A percentile compares a stretch with the other conserved stretches of the same genome.
These are phyloP conservation scores for Nicotiana attenuata DNA, from an alignment of 257 asterid genomes.

Conservation along the genomic window DNA sequence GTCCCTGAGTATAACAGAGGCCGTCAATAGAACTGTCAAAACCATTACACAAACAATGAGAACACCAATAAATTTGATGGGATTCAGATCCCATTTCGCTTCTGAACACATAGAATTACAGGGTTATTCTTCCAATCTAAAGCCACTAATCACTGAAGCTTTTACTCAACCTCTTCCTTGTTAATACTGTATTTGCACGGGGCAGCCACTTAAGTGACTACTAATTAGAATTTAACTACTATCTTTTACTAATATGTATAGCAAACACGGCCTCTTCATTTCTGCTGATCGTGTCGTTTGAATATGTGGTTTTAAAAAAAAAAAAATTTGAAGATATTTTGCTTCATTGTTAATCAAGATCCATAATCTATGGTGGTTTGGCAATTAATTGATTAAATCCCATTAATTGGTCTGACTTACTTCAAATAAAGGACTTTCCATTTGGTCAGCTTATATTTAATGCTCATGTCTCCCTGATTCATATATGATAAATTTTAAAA, in stretches of 20 bases:
- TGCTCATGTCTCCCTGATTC: no score
- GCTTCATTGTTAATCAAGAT: not conserved
- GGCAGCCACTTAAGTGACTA: no score
- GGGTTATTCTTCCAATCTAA: not conserved
- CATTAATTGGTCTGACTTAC: no score
- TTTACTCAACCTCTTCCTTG: no score
- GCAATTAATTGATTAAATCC: not conserved
- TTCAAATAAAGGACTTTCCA: no score
- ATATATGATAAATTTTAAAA: no score
- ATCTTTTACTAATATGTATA: no score
- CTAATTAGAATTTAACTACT: no score
- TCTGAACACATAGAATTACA: conserved; percentile 5
- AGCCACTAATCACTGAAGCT: no score
- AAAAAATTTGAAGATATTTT: no score
- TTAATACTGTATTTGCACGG: no score
- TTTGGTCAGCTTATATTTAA: no score
- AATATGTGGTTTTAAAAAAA: not conserved
- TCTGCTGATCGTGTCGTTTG: not conserved
- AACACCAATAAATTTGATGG: conserved; percentile 36
- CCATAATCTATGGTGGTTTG: not conserved
- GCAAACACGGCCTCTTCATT: not conserved
- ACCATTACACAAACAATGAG: conserved; percentile 38
- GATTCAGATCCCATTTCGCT: conserved; percentile 30
- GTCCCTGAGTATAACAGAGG: conserved; percentile 36
- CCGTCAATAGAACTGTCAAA: conserved; percentile 49